Evolutionary conservation across 192 early-diverging fungal genomes (phyloP).

Genomic region (Gamsiella multidivaricata): DNA sequence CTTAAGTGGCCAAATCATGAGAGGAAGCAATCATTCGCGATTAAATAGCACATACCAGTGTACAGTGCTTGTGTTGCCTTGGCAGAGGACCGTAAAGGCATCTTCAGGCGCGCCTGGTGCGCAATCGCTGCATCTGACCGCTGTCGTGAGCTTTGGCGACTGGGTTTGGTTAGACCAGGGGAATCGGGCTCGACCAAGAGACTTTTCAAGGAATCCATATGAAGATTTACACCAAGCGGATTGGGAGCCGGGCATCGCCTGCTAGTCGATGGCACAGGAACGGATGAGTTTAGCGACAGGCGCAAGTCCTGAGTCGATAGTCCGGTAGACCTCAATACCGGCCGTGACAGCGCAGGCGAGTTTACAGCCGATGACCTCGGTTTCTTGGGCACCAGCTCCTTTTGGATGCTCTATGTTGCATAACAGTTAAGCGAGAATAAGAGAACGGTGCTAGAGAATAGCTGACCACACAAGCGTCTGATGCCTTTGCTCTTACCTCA

Average conservation of each 20-base stretch:
- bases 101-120: slow-evolving; percentile 43
- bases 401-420: slow-evolving; percentile 54
- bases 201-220: slow-evolving; percentile 48
- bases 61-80: slow-evolving; percentile 43
- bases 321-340: background rate
- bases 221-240: slow-evolving; percentile 31
- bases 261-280: background rate
- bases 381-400: slow-evolving; percentile 27
- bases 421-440: too few relatives aligned
- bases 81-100: slow-evolving; percentile 35
- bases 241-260: slow-evolving; percentile 24
- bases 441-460: background rate
- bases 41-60: background rate
- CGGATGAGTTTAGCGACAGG: background rate
- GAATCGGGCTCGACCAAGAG: slow-evolving; percentile 37
- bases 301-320: background rate
- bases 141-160: slow-evolving; percentile 17
- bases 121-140: slow-evolving; percentile 40
- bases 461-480: too few relatives aligned
- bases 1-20: too few relatives aligned
- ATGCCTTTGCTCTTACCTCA: slow-evolving; percentile 28
- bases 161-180: slow-evolving; percentile 8
- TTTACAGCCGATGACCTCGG: background rate
- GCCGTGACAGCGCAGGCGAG: slow-evolving; percentile 13
- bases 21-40: too few relatives aligned